phyloP scores from a whole-genome alignment of 306 rosid genomes.

The Arachis hypogaea region DNA sequence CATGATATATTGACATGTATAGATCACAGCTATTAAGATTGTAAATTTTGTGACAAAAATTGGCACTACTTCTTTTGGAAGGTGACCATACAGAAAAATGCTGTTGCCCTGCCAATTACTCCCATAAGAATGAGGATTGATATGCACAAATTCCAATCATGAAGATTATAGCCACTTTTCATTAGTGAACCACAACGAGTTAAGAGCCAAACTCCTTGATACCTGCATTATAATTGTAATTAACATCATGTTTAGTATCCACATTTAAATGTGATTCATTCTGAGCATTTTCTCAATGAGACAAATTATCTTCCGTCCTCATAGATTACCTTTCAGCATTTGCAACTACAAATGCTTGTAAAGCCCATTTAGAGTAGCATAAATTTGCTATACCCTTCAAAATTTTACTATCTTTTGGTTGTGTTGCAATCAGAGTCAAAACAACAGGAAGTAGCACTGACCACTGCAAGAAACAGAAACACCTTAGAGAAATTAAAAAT shows the following conservation, averaged over 20 bases:
- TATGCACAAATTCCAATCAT: constrained; percentile 76
- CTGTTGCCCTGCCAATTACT: constrained; percentile 53
- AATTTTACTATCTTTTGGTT: constrained; percentile 52
- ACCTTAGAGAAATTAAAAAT: constrained; percentile 29
- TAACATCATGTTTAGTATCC: not conserved
- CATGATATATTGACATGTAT: not conserved
- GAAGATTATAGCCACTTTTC: constrained; percentile 67
- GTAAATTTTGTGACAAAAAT: constrained; percentile 18
- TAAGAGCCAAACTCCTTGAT: constrained; percentile 92
- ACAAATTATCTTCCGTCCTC: not conserved
- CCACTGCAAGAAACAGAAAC: constrained; percentile 63
- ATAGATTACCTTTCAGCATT: constrained; percentile 83
- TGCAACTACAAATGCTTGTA: constrained; percentile 82
- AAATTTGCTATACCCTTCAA: constrained; percentile 65
- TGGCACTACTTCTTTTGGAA: constrained; percentile 68
- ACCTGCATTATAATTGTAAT: constrained; percentile 54
- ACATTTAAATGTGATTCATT: not conserved
- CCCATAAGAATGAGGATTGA: constrained; percentile 66
- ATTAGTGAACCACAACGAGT: constrained; percentile 73
- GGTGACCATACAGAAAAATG: constrained; percentile 69
- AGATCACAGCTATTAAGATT: not conserved
- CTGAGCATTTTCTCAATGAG: not conserved
- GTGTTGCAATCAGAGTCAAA: constrained; percentile 81
- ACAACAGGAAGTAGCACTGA: constrained; percentile 97
- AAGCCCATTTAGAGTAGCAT: constrained; percentile 93